Conservation (phyloP, 129 eudicot genomes). For the Lonicera japonica region DNA sequence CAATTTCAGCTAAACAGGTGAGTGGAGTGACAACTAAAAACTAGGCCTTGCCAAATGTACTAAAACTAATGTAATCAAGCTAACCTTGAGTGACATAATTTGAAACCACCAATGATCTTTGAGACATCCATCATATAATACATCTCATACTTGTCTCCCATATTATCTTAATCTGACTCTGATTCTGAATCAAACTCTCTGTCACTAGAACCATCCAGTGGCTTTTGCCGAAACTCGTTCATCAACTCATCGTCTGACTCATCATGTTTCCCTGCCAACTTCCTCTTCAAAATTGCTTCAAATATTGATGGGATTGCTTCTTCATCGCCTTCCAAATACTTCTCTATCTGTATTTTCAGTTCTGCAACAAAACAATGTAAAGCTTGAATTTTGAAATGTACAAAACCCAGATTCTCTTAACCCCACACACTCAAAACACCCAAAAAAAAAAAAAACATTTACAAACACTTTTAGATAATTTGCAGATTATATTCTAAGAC, state of each 20-base stretch:
- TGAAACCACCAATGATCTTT: background rate
- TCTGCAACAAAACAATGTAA: constrained; percentile 27
- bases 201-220: constrained; percentile 17
- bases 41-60: too few relatives aligned
- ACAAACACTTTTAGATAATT: background rate
- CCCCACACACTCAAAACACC: too few relatives aligned
- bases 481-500: background rate
- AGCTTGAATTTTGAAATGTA: background rate
- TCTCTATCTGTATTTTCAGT: constrained; percentile 32
- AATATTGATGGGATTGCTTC: constrained; percentile 40
- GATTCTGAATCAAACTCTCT: constrained; percentile 41
- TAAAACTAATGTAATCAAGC: background rate
- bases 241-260: constrained; percentile 50
- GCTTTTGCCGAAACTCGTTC: constrained; percentile 29
- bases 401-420: background rate
- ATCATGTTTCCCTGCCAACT: constrained; percentile 39
- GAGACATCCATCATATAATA: constrained; percentile 18
- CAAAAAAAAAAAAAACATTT: too few relatives aligned
- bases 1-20: too few relatives aligned
- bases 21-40: too few relatives aligned
- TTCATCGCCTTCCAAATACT: constrained; percentile 35
- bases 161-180: constrained; percentile 27
- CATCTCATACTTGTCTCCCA: constrained; percentile 38
- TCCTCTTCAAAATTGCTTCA: constrained; percentile 41
- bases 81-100: background rate